phyloP scores from a whole-genome alignment of 352 stramenopile species.

The Thraustotheca clavata region DNA sequence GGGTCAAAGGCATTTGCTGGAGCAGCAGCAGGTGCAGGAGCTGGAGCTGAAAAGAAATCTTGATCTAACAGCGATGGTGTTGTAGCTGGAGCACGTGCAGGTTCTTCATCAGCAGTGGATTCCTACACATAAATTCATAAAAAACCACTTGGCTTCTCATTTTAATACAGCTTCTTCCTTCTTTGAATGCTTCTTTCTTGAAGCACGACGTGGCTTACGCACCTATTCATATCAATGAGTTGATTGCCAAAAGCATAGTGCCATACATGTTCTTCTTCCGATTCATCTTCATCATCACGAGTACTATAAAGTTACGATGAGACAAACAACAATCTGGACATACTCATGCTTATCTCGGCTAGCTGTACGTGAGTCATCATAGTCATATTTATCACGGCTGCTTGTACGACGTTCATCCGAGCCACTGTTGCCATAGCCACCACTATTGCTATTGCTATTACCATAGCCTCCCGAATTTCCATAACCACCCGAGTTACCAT shows the following conservation, averaged over 20 bases:
- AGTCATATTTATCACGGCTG: conserved; percentile 56
- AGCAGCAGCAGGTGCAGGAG: conserved; percentile 25
- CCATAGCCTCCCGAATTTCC: conserved; percentile 31
- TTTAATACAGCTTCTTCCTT: conserved; percentile 39
- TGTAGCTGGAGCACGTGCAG: conserved; percentile 32
- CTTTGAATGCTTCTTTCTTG: conserved; percentile 66
- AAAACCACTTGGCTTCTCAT: not conserved
- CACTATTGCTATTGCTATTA: conserved; percentile 19
- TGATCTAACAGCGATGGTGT: conserved; percentile 63
- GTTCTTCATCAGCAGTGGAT: conserved; percentile 33
- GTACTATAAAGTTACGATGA: conserved; percentile 22
- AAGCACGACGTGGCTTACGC: conserved; percentile 46
- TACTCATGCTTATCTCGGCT: conserved; percentile 32
- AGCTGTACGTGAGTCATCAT: conserved; percentile 30
- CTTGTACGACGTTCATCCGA: conserved; percentile 25
- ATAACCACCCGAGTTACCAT: conserved; percentile 15
- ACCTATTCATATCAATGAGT: not conserved
- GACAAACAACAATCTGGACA: not conserved
- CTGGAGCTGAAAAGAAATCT: conserved; percentile 49
- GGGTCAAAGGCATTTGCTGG: conserved; percentile 50
- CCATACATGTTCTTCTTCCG: conserved; percentile 59
- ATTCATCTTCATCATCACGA: conserved; percentile 46
- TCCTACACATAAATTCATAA: conserved; percentile 22
- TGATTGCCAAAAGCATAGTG: conserved; percentile 9
- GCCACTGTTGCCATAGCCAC: conserved; percentile 19